These are phyloP conservation scores for Ophiostoma himal-ulmi DNA, from an alignment of 2,329 filamentous ascomycete species.

Conservation along the genomic window DNA sequence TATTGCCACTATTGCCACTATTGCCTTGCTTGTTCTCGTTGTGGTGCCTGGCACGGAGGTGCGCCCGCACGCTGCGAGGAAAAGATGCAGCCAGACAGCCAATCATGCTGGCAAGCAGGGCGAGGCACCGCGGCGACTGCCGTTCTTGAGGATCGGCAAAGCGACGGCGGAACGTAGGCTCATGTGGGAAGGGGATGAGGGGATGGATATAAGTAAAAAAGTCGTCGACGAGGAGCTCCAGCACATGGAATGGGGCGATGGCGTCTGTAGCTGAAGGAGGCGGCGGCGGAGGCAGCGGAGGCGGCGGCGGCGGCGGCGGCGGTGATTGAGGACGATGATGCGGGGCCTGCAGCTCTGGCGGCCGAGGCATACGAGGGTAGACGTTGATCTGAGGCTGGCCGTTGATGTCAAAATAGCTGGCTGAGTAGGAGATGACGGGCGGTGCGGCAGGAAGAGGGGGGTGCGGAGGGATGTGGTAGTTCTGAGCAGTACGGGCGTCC, in stretches of 20 bases:
- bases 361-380: constrained; percentile 21
- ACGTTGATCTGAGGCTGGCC: constrained; percentile 18
- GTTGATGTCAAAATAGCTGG: constrained; percentile 2
- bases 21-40: neutral
- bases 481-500: neutral
- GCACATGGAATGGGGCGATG: constrained; percentile 63
- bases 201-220: constrained; percentile 81
- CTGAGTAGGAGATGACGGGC: neutral
- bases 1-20: neutral
- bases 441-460: neutral
- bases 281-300: neutral
- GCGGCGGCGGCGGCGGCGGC: constrained; percentile 27
- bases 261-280: constrained; percentile 48
- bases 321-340: constrained; percentile 31
- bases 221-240: constrained; percentile 68
- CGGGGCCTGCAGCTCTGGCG: neutral
- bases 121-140: constrained; percentile 60
- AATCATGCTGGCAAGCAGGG: constrained; percentile 68
- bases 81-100: constrained; percentile 69
- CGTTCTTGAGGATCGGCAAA: constrained; percentile 63
- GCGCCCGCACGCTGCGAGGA: constrained; percentile 62
- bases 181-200: constrained; percentile 70
- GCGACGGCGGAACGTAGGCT: constrained; percentile 66
- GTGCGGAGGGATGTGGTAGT: neutral
- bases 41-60: constrained; percentile 48